phyloP scores from a whole-genome alignment of 2,329 filamentous ascomycete species.

The Microcyclosporella mali region DNA sequence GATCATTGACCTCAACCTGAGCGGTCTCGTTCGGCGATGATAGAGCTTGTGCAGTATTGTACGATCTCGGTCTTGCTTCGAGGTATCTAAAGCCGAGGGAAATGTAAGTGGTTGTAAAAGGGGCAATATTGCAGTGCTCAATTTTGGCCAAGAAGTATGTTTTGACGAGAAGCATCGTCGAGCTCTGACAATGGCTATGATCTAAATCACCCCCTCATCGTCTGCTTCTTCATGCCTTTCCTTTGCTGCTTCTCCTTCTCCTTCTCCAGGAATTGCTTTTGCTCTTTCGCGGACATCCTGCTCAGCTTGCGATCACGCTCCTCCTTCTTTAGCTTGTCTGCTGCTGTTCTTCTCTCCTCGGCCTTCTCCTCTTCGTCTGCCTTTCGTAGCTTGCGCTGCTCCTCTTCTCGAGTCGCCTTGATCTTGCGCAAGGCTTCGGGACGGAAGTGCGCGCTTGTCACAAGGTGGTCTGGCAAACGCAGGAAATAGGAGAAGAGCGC shows the following conservation, averaged over 20 bases:
- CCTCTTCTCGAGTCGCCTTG: slow-evolving; percentile 69
- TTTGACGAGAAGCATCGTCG: no score
- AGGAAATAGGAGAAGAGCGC: slow-evolving; percentile 74
- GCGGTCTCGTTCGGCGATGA: no score
- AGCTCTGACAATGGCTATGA: not conserved
- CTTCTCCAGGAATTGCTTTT: slow-evolving; percentile 60
- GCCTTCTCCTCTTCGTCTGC: slow-evolving; percentile 65
- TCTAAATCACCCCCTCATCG: slow-evolving; percentile 40
- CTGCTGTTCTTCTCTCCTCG: slow-evolving; percentile 50
- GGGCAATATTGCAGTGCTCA: no score
- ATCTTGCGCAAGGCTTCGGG: slow-evolving; percentile 82
- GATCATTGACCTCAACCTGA: no score
- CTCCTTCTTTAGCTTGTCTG: slow-evolving; percentile 67
- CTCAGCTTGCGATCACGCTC: slow-evolving; percentile 67
- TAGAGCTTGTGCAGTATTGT: no score
- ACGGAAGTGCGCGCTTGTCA: slow-evolving; percentile 73
- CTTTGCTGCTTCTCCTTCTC: slow-evolving; percentile 70
- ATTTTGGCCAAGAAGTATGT: no score
- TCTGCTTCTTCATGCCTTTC: slow-evolving; percentile 59
- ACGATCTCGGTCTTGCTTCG: no score
- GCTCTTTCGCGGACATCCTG: slow-evolving; percentile 56
- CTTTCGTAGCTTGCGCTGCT: slow-evolving; percentile 72
- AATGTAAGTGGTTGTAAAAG: no score
- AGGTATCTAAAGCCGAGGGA: no score
- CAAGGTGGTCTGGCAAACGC: slow-evolving; percentile 76